These are phyloP conservation scores for Tulasnella sp. DNA, from an alignment of 768 basidiomycete genomes.

Conservation along the genomic window DNA sequence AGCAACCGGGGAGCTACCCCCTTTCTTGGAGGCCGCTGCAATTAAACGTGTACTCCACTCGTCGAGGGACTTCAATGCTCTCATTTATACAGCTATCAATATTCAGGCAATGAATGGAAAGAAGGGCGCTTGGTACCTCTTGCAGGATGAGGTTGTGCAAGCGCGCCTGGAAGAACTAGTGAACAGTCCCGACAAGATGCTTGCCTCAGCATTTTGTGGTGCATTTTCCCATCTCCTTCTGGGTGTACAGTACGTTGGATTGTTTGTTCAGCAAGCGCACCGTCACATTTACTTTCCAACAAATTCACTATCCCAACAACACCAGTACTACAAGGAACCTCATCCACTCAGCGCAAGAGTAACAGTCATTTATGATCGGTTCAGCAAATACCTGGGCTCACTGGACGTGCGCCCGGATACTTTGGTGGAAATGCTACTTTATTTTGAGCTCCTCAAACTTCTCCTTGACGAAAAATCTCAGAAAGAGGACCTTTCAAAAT, in stretches of 20 bases:
- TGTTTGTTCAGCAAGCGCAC: background rate
- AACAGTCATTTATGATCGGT: too few relatives aligned
- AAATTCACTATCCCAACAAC: background rate
- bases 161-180: background rate
- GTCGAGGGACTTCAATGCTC: background rate
- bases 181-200: background rate
- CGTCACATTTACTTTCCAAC: background rate
- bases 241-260: background rate
- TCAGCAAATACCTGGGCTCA: too few relatives aligned
- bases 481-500: too few relatives aligned
- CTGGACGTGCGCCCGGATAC: too few relatives aligned
- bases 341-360: too few relatives aligned
- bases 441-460: too few relatives aligned
- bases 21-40: background rate
- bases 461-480: too few relatives aligned
- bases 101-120: background rate
- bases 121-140: background rate
- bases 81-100: background rate
- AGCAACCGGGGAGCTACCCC: background rate
- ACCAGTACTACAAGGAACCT: background rate
- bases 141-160: background rate
- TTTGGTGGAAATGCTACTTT: too few relatives aligned
- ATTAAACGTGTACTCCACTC: background rate
- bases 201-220: background rate
- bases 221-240: background rate